These are phyloP conservation scores for Solanum clarkiae DNA, from an alignment of 257 asterid genomes.

Conservation along the genomic window DNA sequence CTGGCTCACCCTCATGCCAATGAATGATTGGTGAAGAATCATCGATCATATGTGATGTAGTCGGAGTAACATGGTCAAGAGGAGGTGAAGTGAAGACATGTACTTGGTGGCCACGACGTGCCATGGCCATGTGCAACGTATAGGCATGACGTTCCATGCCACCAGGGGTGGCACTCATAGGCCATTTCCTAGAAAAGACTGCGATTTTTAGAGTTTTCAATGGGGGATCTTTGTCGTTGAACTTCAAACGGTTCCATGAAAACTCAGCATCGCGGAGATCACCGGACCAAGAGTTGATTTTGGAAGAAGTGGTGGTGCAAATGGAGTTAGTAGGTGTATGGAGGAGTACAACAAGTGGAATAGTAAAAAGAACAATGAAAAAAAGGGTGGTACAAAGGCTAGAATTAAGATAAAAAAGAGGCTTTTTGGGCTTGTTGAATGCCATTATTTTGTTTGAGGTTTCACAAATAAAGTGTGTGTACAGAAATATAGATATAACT, in stretches of 20 bases:
- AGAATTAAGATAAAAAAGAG: conserved; percentile 33
- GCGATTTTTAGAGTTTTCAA: conserved; percentile 39
- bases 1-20: conserved; percentile 68
- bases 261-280: conserved; percentile 63
- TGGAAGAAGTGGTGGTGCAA: conserved; percentile 27
- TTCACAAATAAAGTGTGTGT: neutral
- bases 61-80: neutral
- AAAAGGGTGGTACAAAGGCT: conserved; percentile 62
- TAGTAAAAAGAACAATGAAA: conserved; percentile 70
- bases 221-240: conserved; percentile 19
- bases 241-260: conserved; percentile 56
- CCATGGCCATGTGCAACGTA: conserved; percentile 62
- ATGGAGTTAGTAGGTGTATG: conserved; percentile 42
- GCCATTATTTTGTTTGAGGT: conserved; percentile 34
- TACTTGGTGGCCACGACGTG: conserved; percentile 60
- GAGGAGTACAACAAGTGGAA: conserved; percentile 74
- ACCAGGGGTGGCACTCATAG: conserved; percentile 54
- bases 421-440: conserved; percentile 30
- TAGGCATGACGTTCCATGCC: conserved; percentile 97
- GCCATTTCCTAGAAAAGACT: conserved; percentile 94
- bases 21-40: conserved; percentile 33
- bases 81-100: conserved; percentile 77
- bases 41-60: neutral
- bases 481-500: neutral
- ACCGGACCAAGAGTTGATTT: conserved; percentile 43